Conservation (phyloP, 208 protist species). For the Leishmania guyanensis region DNA sequence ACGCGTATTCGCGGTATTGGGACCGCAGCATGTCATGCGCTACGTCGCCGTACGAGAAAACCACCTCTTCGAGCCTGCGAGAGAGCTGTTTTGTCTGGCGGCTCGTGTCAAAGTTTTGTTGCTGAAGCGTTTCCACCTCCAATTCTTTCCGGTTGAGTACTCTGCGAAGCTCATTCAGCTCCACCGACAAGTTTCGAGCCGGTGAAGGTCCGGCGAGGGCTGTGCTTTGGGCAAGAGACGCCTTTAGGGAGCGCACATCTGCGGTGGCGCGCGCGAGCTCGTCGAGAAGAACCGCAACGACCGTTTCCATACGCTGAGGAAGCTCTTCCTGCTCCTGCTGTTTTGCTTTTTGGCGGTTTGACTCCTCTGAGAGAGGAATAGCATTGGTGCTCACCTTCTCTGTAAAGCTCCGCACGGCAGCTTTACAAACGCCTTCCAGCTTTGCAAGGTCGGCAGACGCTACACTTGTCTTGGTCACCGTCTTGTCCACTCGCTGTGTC, state of each 20-base stretch:
- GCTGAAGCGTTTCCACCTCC: conserved; percentile 35
- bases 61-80: conserved; percentile 31
- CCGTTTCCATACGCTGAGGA: conserved; percentile 13
- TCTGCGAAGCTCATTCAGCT: conserved; percentile 22
- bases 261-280: conserved; percentile 16
- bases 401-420: conserved; percentile 10
- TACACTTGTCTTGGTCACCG: background rate
- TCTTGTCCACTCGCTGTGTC: background rate
- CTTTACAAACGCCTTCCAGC: conserved; percentile 10
- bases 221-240: background rate
- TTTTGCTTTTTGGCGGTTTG: conserved; percentile 15
- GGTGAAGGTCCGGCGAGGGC: background rate
- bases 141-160: conserved; percentile 24
- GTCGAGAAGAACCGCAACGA: conserved; percentile 18
- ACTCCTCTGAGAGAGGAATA: conserved; percentile 9
- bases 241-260: conserved; percentile 12
- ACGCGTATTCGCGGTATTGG: conserved; percentile 59
- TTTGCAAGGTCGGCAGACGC: background rate
- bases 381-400: background rate
- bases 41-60: conserved; percentile 39
- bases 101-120: conserved; percentile 39
- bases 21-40: conserved; percentile 33
- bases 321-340: conserved; percentile 15
- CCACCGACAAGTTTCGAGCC: background rate
- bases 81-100: conserved; percentile 44